phyloP scores from a whole-genome alignment of 257 asterid genomes.

The Catharanthus roseus region DNA sequence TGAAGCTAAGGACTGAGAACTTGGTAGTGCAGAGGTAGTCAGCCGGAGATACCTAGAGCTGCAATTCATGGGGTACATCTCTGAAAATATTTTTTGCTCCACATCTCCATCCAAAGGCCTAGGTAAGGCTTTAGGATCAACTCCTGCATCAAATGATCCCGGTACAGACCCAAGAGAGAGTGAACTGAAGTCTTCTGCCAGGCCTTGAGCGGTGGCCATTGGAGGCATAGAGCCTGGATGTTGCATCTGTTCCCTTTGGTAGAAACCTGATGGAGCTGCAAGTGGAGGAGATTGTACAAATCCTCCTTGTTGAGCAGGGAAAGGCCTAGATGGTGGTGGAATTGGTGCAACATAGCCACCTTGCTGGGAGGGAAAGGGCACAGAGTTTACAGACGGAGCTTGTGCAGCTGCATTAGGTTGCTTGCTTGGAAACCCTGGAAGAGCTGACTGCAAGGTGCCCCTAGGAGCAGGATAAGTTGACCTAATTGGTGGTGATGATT shows the following conservation, averaged over 20 bases:
- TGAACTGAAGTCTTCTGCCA: slow-evolving; percentile 86
- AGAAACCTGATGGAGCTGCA: slow-evolving; percentile 24
- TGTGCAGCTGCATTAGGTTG: slow-evolving; percentile 44
- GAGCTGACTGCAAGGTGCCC: slow-evolving; percentile 50
- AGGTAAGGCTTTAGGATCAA: slow-evolving; percentile 66
- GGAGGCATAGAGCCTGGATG: slow-evolving; percentile 59
- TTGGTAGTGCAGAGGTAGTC: slow-evolving; percentile 78
- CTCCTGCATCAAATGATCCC: slow-evolving; percentile 78
- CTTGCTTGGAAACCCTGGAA: slow-evolving; percentile 58
- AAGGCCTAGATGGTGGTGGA: slow-evolving; percentile 36
- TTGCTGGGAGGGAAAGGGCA: slow-evolving; percentile 40
- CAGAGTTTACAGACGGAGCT: slow-evolving; percentile 42
- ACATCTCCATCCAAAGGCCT: slow-evolving; percentile 91
- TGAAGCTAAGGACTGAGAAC: slow-evolving; percentile 82
- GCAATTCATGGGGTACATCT: slow-evolving; percentile 75
- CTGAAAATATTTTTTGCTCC: slow-evolving; percentile 52
- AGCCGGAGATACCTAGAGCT: slow-evolving; percentile 62
- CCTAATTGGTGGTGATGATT: slow-evolving; percentile 53
- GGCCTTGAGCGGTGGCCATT: slow-evolving; percentile 41
- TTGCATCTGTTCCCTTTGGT: slow-evolving; percentile 14
- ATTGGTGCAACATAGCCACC: slow-evolving; percentile 51
- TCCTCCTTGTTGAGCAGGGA: slow-evolving; percentile 56
- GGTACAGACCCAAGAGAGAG: slow-evolving; percentile 85
- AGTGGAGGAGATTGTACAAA: slow-evolving; percentile 53
- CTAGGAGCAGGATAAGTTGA: slow-evolving; percentile 48